Conservation (phyloP, 192 early-diverging fungal genomes). For the Podila minutissima region DNA sequence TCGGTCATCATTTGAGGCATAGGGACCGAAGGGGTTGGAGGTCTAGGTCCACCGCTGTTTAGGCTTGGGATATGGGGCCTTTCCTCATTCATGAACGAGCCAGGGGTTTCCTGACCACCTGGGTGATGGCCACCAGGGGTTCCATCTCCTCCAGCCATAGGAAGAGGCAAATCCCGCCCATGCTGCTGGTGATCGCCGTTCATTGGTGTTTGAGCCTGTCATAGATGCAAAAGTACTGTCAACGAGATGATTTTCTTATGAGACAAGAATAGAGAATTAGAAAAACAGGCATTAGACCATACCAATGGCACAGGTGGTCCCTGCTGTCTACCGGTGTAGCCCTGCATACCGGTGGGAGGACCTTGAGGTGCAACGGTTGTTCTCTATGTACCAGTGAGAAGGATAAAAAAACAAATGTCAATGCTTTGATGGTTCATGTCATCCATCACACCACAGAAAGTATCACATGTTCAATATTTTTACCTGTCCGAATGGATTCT, state of each 20-base stretch:
- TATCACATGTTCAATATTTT: background rate
- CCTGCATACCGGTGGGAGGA: slow-evolving; percentile 47
- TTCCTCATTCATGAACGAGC: slow-evolving; percentile 24
- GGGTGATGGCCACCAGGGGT: background rate
- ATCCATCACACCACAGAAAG: no score
- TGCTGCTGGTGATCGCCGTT: slow-evolving; percentile 26
- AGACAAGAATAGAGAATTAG: background rate
- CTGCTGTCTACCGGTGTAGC: slow-evolving; percentile 44
- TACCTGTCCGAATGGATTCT: slow-evolving; percentile 45
- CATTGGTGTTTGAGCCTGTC: slow-evolving; percentile 6
- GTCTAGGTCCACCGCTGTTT: slow-evolving; percentile 26
- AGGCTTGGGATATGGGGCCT: slow-evolving; percentile 46
- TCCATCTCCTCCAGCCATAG: slow-evolving; percentile 15
- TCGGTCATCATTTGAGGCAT: slow-evolving; percentile 52
- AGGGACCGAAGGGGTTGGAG: slow-evolving; percentile 26
- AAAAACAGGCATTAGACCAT: background rate
- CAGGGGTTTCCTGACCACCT: slow-evolving; percentile 9
- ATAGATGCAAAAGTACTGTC: background rate
- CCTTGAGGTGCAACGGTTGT: slow-evolving; percentile 43
- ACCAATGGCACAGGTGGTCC: slow-evolving; percentile 33
- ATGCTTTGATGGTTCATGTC: background rate
- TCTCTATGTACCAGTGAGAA: slow-evolving; percentile 4
- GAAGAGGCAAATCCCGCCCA: slow-evolving; percentile 36
- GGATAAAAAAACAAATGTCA: background rate
- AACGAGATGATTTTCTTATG: no score